Conservation (phyloP, 208 protist species). For the Leptomonas pyrrhocoris region DNA sequence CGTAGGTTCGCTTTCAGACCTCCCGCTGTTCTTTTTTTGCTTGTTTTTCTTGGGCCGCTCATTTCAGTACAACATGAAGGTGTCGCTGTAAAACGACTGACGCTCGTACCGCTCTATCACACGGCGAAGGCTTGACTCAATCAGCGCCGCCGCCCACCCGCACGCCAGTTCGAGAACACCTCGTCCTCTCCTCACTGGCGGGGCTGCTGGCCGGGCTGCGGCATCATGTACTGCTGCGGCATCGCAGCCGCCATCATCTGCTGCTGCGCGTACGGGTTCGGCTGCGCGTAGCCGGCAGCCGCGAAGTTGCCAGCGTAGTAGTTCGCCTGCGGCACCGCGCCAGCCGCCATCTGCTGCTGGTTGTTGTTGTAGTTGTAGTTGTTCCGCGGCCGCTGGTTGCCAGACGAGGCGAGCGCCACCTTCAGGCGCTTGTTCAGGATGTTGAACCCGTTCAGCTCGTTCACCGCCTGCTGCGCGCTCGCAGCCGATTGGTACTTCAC, state of each 20-base stretch:
- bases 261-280: slow-evolving; percentile 75
- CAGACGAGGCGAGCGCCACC: slow-evolving; percentile 77
- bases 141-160: too few species aligned
- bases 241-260: slow-evolving; percentile 60
- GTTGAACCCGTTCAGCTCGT: slow-evolving; percentile 81
- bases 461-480: slow-evolving; percentile 80
- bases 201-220: slow-evolving; percentile 44
- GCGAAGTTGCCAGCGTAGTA: slow-evolving; percentile 65
- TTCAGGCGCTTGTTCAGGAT: slow-evolving; percentile 91
- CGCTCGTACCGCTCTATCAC: too few species aligned
- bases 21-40: too few species aligned
- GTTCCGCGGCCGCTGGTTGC: slow-evolving; percentile 64
- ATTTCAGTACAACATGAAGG: too few species aligned
- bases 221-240: slow-evolving; percentile 66
- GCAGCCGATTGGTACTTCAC: slow-evolving; percentile 84
- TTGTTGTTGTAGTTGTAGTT: slow-evolving; percentile 28
- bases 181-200: slow-evolving; percentile 33
- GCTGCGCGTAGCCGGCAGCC: slow-evolving; percentile 49
- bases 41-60: too few species aligned
- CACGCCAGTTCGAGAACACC: background rate
- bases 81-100: too few species aligned
- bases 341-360: slow-evolving; percentile 16
- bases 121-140: too few species aligned
- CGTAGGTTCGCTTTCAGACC: too few species aligned
- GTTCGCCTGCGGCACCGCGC: slow-evolving; percentile 37